phyloP scores from a whole-genome alignment of 1,139 yeast genomes.

The Lodderomyces metapsilosis region DNA sequence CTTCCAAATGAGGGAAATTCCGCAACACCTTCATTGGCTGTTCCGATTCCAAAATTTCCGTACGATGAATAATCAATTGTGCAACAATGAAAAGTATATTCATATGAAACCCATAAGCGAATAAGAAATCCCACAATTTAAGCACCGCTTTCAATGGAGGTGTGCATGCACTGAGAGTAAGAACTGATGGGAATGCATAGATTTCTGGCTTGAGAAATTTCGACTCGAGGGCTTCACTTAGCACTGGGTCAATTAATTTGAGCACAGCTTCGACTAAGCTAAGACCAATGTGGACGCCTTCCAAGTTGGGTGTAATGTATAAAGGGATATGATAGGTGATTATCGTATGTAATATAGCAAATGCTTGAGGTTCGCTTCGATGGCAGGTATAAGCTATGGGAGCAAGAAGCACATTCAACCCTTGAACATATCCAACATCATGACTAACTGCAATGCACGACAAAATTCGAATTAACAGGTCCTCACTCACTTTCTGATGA shows the following conservation, averaged over 20 bases:
- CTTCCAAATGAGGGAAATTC: conserved; percentile 70
- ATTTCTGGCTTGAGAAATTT: conserved; percentile 77
- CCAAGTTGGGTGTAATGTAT: conserved; percentile 73
- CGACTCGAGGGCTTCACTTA: conserved; percentile 58
- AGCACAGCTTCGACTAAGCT: conserved; percentile 68
- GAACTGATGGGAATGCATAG: conserved; percentile 84
- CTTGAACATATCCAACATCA: conserved; percentile 72
- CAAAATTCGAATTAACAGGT: conserved; percentile 63
- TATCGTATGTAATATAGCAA: conserved; percentile 61
- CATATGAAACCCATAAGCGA: conserved; percentile 90
- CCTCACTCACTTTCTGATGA: conserved; percentile 66
- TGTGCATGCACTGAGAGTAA: conserved; percentile 87
- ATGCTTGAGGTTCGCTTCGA: conserved; percentile 86
- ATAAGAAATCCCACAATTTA: conserved; percentile 83
- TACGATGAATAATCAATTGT: conserved; percentile 70
- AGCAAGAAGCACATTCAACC: conserved; percentile 84
- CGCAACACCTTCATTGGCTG: conserved; percentile 78
- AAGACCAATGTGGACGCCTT: conserved; percentile 82
- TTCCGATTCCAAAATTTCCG: conserved; percentile 51
- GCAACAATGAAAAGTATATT: conserved; percentile 84
- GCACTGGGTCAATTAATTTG: conserved; percentile 69
- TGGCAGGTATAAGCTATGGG: conserved; percentile 73
- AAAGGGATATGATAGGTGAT: conserved; percentile 67
- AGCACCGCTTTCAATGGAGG: conserved; percentile 79
- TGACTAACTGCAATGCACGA: conserved; percentile 68